Evolutionary conservation across 805 yeast species (phyloP), one percentile per base, ranked within the genome.

Genomic region (Starmerella asiatica): DNA sequence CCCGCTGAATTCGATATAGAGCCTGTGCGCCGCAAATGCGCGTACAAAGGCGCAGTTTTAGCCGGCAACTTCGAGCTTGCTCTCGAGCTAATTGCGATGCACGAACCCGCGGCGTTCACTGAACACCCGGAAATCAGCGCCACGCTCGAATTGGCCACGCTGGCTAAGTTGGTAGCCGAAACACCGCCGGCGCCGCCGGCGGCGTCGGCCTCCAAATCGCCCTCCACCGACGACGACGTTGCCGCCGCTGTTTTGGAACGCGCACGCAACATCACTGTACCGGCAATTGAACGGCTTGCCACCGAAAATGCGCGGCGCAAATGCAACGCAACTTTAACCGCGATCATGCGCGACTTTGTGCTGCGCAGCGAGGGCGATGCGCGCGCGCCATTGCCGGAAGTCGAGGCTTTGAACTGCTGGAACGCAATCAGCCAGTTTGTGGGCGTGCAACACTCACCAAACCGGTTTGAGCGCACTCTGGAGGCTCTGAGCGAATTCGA

Each of bases 61-160:
- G 27, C 7, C 8, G 16, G 28, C n/a, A 19, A 34, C 15, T 20
- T 9, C 17, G 9, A 24, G 30, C 5, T 33, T 11, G 37, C 38
- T 5, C 21, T 11, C 37, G 39, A 37, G 14, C 27, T 34, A 15
- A 9, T 19, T n/a, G 30, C 26, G 31, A 18, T 37, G 20, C 19
- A 14, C 17, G 32, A 30, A 9, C 19, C 32, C 6, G 8, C 15
- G 21, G 17, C 7, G 7, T 17, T 32, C 8, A 14, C 14, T 5
- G 34, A 32, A 5, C n/a, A 32, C 27, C 34, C 34, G 5, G 34
- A 32, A 20, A 20, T 32, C 5, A 17, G 4, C 8, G 15, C 26
- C 12, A 8, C 4, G 24, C 15, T 32, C 17, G 14, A 32, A 17
- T 11, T 32, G 14, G 34, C 34, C 7, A n/a, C 7, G n/a, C 31